phyloP scores from a whole-genome alignment of 2,329 filamentous ascomycete species.

The Trichophyton simii region DNA sequence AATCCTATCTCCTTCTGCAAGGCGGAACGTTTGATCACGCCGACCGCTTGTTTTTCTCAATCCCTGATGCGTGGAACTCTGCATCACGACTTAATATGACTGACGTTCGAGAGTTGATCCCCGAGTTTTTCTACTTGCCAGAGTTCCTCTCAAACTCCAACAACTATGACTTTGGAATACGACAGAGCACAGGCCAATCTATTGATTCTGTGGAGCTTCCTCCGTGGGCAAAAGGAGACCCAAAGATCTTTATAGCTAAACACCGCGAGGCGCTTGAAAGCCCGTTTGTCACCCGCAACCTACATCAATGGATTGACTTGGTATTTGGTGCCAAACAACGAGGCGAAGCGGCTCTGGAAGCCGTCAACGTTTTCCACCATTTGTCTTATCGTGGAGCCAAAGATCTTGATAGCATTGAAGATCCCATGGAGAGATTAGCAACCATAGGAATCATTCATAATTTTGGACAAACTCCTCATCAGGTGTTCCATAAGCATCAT shows the following conservation, averaged over 20 bases:
- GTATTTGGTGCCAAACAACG: slow-evolving; percentile 90
- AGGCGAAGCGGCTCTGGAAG: slow-evolving; percentile 81
- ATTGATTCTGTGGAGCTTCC: slow-evolving; percentile 85
- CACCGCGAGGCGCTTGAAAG: slow-evolving; percentile 93
- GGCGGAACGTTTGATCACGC: slow-evolving; percentile 95
- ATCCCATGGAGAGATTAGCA: slow-evolving; percentile 72
- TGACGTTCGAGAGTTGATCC: slow-evolving; percentile 86
- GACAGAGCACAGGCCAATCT: slow-evolving; percentile 64
- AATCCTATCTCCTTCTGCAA: slow-evolving; percentile 86
- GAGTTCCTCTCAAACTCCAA: slow-evolving; percentile 94
- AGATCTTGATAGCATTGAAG: slow-evolving; percentile 79
- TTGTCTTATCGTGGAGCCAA: slow-evolving; percentile 89
- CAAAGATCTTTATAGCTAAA: slow-evolving; percentile 88
- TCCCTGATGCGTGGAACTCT: slow-evolving; percentile 81
- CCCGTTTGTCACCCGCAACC: slow-evolving; percentile 73
- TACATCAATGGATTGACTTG: slow-evolving; percentile 93
- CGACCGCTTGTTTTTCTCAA: slow-evolving; percentile 86
- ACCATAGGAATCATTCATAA: slow-evolving; percentile 97
- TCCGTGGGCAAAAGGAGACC: slow-evolving; percentile 92
- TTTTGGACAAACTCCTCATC: slow-evolving; percentile 93
- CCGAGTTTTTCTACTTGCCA: slow-evolving; percentile 93
- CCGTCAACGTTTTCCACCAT: slow-evolving; percentile 90
- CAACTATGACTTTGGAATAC: slow-evolving; percentile 79
- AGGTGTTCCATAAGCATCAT: slow-evolving; percentile 77
- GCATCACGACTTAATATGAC: slow-evolving; percentile 82